Conservation (phyloP, 2,329 filamentous ascomycete species). For the Ophiobolus disseminans region DNA sequence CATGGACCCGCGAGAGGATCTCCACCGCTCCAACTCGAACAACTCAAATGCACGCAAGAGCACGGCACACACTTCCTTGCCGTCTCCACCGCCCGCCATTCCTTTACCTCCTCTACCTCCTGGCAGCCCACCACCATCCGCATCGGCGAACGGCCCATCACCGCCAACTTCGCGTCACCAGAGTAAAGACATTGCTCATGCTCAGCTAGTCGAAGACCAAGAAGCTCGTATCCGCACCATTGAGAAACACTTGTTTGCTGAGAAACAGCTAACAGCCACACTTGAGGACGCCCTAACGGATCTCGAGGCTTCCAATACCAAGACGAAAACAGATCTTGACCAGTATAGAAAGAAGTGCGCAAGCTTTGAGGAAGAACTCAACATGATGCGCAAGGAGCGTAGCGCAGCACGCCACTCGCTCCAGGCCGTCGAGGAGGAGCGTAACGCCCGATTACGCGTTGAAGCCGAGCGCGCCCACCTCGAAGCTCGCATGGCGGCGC, state of each 20-base stretch:
- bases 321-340: slow-evolving; percentile 89
- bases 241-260: slow-evolving; percentile 93
- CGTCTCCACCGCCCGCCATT: slow-evolving; percentile 92
- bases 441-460: slow-evolving; percentile 87
- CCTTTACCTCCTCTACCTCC: slow-evolving; percentile 88
- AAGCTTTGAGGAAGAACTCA: slow-evolving; percentile 75
- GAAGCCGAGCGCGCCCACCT: slow-evolving; percentile 88
- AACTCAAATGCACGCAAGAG: slow-evolving; percentile 83
- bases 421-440: slow-evolving; percentile 94
- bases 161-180: slow-evolving; percentile 71
- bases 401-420: slow-evolving; percentile 69
- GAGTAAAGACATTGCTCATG: slow-evolving; percentile 80
- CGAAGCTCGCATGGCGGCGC: slow-evolving; percentile 77
- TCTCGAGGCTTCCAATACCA: slow-evolving; percentile 88
- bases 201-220: slow-evolving; percentile 90
- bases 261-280: slow-evolving; percentile 94
- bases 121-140: slow-evolving; percentile 50
- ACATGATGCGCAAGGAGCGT: slow-evolving; percentile 67
- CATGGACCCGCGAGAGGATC: slow-evolving; percentile 54
- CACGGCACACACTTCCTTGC: slow-evolving; percentile 79
- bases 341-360: slow-evolving; percentile 86
- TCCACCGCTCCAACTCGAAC: slow-evolving; percentile 64
- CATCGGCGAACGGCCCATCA: slow-evolving; percentile 62
- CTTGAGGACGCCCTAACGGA: slow-evolving; percentile 95
- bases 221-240: slow-evolving; percentile 94